These are phyloP conservation scores for Boletus vermiculosoides DNA, from an alignment of 768 basidiomycete species.

Conservation along the genomic window DNA sequence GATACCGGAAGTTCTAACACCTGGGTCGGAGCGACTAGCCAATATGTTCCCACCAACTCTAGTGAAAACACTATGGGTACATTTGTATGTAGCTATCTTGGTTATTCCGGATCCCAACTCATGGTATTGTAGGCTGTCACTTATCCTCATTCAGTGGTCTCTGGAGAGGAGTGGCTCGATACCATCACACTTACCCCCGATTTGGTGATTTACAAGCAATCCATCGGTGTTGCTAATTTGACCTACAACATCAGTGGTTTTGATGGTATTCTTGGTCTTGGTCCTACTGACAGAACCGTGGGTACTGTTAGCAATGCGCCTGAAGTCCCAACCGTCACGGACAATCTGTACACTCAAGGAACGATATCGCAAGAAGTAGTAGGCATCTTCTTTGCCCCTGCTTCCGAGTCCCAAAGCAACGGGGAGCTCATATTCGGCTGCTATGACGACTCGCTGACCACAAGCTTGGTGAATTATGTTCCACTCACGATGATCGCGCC, in stretches of 20 bases:
- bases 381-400: slow-evolving; percentile 33
- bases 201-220: slow-evolving; percentile 26
- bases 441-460: slow-evolving; percentile 17
- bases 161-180: slow-evolving; percentile 17
- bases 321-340: slow-evolving; percentile 35
- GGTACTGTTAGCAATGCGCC: slow-evolving; percentile 17
- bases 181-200: slow-evolving; percentile 6
- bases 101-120: background rate
- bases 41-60: slow-evolving; percentile 19
- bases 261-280: slow-evolving; percentile 41
- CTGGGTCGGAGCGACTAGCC: slow-evolving; percentile 29
- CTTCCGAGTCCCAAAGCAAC: slow-evolving; percentile 16
- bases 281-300: slow-evolving; percentile 36
- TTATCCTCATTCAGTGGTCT: slow-evolving; percentile 4
- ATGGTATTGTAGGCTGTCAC: background rate
- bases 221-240: slow-evolving; percentile 35
- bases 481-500: slow-evolving; percentile 27
- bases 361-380: slow-evolving; percentile 29
- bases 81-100: slow-evolving; percentile 19
- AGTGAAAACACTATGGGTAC: slow-evolving; percentile 19
- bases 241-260: slow-evolving; percentile 31
- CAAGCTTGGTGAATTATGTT: slow-evolving; percentile 24
- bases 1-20: slow-evolving; percentile 37
- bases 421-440: slow-evolving; percentile 32
- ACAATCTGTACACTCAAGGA: slow-evolving; percentile 33